Conservation (phyloP, 2,329 filamentous ascomycete species). For the Calycina herbarum region DNA sequence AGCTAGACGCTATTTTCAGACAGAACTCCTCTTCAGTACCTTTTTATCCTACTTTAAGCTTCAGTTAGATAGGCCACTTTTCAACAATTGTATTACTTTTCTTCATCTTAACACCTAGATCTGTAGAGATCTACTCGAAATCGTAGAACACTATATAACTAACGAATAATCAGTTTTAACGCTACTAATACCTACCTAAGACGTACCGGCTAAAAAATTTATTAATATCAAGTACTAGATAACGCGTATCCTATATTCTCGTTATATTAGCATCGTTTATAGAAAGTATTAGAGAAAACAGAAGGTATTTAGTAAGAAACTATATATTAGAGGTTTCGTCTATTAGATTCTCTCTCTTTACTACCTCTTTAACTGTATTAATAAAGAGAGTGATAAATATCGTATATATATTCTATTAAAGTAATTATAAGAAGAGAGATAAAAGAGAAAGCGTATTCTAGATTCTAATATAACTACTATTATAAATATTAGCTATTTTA, state of each 20-base stretch:
- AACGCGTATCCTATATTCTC: conserved; percentile 6
- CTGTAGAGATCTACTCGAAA: conserved; percentile 8
- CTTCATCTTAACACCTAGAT: conserved; percentile 33
- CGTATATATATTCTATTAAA: conserved; percentile 40
- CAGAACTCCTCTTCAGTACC: conserved; percentile 36
- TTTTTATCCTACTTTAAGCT: conserved; percentile 19
- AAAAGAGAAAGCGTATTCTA: conserved; percentile 32
- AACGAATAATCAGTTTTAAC: background rate
- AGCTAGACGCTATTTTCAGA: conserved; percentile 11
- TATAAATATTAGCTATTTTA: conserved; percentile 44
- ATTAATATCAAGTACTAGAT: conserved; percentile 18
- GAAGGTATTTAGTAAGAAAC: conserved; percentile 20
- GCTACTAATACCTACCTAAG: background rate
- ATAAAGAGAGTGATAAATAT: conserved; percentile 44
- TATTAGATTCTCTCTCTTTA: conserved; percentile 9
- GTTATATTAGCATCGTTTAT: conserved; percentile 10
- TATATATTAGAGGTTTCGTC: background rate
- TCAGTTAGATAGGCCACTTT: conserved; percentile 38
- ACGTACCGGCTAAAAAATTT: conserved; percentile 22
- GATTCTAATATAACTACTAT: conserved; percentile 39
- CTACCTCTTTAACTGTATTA: conserved; percentile 36
- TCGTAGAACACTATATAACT: background rate
- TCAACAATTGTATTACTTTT: conserved; percentile 37
- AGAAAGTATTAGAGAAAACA: background rate
- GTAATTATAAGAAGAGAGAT: conserved; percentile 38